Base-by-base conservation (phyloP, 1,284 basidiomycete genomes). In the Vanrija sp. region DNA sequence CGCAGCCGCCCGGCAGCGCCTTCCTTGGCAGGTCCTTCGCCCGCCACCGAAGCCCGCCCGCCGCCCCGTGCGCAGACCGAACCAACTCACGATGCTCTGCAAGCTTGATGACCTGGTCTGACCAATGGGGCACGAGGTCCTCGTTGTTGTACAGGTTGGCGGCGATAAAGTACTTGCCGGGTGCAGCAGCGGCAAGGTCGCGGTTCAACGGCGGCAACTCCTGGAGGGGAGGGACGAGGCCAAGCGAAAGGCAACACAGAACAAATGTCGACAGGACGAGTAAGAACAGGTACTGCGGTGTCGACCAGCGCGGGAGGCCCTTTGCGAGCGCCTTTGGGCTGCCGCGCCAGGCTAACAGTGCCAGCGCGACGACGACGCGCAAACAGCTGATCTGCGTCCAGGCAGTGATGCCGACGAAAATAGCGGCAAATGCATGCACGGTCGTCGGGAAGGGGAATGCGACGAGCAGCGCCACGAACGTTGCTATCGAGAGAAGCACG, bases 81-180 rank as follows among this genome's bases (percentile, higher is more conserved):
- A 23, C 34, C 34, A 34, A 62, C 66, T 60, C 53, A 69, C 67
- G 59, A 42, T 69, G 54, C 15, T 59, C 54, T 18, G 56, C 45
- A 25, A 67, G 54, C 34, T 55, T 57, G 23, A 59, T 19, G 12
- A 69, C 39, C 51, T 69, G 50, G 15, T 47, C 46, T 1, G 56
- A 50, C 63, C 63, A 69, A 10, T 46, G 49, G 5, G 60, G 55
- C n/a, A 69, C 21, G 43, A 70, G 46, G 14, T 44, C 54, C 51
- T 68, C 60, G 52, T 61, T 68, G 58, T 72, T 63, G 62, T 67
- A 64, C 18, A 72, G 45, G 49, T 69, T 69, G 5, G 66, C 67
- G 26, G 64, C 69, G 57, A 72, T 65, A 38, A 72, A 67, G 43
- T 65, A 66, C 34, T 47, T 54, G 45, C 56, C 50, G 10, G 40